Conservation (phyloP, 2,329 filamentous ascomycete genomes). For the Trichophyton mentagrophytes region DNA sequence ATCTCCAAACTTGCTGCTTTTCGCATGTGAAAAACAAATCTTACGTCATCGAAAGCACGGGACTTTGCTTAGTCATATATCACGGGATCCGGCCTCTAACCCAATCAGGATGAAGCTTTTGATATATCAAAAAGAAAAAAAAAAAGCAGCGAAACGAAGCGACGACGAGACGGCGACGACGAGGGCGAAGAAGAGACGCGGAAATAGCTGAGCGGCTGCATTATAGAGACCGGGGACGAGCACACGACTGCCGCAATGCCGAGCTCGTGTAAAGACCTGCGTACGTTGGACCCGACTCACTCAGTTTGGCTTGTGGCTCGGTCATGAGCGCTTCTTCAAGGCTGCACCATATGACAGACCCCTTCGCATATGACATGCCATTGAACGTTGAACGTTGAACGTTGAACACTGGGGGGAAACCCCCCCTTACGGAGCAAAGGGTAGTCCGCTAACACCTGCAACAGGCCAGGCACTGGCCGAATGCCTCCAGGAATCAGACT, state of each 20-base stretch:
- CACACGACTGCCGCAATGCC: constrained; percentile 51
- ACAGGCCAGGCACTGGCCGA: constrained; percentile 79
- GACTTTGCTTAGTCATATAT: neutral
- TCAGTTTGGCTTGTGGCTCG: neutral
- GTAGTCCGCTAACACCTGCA: neutral
- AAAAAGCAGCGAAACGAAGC: neutral
- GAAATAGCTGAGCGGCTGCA: neutral
- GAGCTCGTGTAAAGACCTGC: constrained; percentile 90
- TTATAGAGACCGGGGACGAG: neutral
- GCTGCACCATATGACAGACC: constrained; percentile 1
- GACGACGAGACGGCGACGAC: neutral
- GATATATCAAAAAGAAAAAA: neutral
- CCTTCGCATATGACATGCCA: neutral
- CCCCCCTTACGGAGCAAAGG: neutral
- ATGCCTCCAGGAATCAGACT: constrained; percentile 94
- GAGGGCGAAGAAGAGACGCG: neutral
- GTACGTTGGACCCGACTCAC: constrained; percentile 43
- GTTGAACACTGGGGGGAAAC: no score
- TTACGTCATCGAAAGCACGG: constrained; percentile 5
- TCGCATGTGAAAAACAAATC: neutral
- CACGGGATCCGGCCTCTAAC: neutral
- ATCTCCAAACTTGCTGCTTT: neutral
- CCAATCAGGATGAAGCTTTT: neutral
- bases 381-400: neutral
- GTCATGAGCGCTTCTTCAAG: neutral